phyloP scores from a whole-genome alignment of 352 stramenopile species.

The Pythium apleroticum region DNA sequence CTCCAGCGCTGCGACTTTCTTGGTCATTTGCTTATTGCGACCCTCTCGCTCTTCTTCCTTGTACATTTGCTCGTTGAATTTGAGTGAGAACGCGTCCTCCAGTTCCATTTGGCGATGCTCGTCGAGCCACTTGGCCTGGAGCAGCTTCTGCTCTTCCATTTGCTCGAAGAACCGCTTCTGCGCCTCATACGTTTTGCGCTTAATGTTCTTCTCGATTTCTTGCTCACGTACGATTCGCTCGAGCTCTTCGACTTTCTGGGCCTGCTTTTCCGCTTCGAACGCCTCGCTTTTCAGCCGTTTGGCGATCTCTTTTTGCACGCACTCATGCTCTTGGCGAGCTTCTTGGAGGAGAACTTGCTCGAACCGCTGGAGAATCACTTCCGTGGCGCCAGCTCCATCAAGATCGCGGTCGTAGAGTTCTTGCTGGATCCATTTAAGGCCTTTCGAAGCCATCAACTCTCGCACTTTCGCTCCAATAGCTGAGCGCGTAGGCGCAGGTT shows the following conservation, averaged over 20 bases:
- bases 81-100: slow-evolving; percentile 54
- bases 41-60: slow-evolving; percentile 32
- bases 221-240: slow-evolving; percentile 40
- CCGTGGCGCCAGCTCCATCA: slow-evolving; percentile 49
- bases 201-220: slow-evolving; percentile 39
- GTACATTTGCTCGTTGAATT: slow-evolving; percentile 37
- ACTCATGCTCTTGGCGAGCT: slow-evolving; percentile 15
- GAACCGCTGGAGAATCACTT: slow-evolving; percentile 46
- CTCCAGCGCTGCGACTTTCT: slow-evolving; percentile 51
- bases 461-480: slow-evolving; percentile 27
- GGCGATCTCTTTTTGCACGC: neutral
- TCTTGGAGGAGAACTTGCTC: slow-evolving; percentile 44
- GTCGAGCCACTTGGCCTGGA: slow-evolving; percentile 35
- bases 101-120: slow-evolving; percentile 55
- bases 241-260: slow-evolving; percentile 36
- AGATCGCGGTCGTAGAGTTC: slow-evolving; percentile 75
- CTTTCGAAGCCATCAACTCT: slow-evolving; percentile 34
- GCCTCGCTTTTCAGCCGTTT: slow-evolving; percentile 22
- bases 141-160: slow-evolving; percentile 57
- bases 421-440: slow-evolving; percentile 77
- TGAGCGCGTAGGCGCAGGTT: neutral
- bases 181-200: slow-evolving; percentile 40
- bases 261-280: slow-evolving; percentile 36
- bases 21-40: slow-evolving; percentile 39
- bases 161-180: slow-evolving; percentile 57